Percentiles rank a stretch among this genome's conserved stretches.
These are phyloP conservation scores for Cyclotella atomus DNA, from an alignment of 108 stramenopile genomes.

Conservation along the genomic window DNA sequence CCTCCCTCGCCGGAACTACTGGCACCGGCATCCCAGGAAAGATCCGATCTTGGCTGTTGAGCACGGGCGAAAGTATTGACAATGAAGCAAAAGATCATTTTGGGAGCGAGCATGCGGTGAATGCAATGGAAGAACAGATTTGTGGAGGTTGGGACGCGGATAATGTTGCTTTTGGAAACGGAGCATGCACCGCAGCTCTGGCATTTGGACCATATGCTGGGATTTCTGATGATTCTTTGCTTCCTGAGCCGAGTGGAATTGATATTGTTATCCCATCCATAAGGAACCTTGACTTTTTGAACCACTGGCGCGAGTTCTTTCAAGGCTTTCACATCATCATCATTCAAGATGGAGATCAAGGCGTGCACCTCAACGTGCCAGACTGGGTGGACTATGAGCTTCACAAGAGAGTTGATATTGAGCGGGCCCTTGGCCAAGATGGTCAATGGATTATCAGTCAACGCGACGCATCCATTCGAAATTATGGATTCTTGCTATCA, in stretches of 20 bases:
- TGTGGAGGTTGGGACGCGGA: no score
- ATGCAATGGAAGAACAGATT: no score
- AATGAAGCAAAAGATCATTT: no score
- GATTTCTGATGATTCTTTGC: no score
- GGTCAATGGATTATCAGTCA: conserved; percentile 5
- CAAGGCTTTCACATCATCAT: conserved; percentile 2
- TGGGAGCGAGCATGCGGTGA: no score
- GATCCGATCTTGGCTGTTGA: no score
- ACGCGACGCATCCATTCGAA: conserved; percentile 2
- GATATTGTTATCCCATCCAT: conserved; percentile 7
- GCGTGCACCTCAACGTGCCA: background rate
- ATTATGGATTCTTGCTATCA: background rate
- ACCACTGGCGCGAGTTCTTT: background rate
- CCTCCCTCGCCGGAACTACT: no score
- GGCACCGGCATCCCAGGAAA: no score
- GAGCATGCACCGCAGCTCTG: no score
- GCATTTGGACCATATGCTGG: no score
- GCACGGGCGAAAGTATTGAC: no score
- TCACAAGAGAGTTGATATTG: background rate
- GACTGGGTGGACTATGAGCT: conserved; percentile 5
- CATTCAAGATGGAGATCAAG: conserved; percentile 1
- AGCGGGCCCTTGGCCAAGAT: background rate
- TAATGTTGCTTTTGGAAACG: no score
- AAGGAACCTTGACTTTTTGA: conserved; percentile 2
- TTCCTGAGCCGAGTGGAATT: background rate